These are phyloP conservation scores for Claviceps paspali DNA, from an alignment of 2,329 filamentous ascomycete genomes.

Conservation along the genomic window DNA sequence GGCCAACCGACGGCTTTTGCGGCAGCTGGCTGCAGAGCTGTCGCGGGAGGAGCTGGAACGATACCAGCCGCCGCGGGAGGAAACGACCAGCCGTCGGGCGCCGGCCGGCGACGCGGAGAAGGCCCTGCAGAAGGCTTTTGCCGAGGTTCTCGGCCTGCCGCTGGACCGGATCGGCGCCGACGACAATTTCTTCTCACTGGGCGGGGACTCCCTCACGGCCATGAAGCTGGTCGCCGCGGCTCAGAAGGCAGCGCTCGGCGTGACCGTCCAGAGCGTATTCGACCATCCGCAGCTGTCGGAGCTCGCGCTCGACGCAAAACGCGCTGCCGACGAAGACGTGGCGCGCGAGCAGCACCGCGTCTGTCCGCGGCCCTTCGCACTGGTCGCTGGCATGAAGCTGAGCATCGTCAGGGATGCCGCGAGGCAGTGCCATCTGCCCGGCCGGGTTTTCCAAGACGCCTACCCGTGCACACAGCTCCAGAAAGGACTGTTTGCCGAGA, in stretches of 20 bases:
- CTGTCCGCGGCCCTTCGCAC: not conserved
- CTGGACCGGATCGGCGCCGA: not conserved
- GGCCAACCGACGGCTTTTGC: not conserved
- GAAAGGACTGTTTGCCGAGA: not conserved
- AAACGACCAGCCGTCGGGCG: not conserved
- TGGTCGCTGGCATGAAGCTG: not conserved
- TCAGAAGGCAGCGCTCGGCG: not conserved
- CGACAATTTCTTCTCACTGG: slow-evolving; percentile 1
- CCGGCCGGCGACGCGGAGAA: not conserved
- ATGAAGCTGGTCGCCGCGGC: not conserved
- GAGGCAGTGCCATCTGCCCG: not conserved
- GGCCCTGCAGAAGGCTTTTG: not conserved
- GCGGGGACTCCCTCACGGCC: slow-evolving; percentile 3
- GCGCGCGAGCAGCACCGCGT: no score
- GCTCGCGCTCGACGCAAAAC: not conserved
- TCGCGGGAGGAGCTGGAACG: not conserved
- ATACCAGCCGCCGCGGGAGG: not conserved
- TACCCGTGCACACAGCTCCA: slow-evolving; percentile 1
- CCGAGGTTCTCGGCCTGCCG: not conserved
- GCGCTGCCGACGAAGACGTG: not conserved
- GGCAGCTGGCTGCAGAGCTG: not conserved
- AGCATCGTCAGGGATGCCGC: not conserved
- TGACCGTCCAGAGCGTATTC: not conserved
- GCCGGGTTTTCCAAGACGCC: not conserved
- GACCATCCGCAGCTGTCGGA: not conserved